A percentile compares a stretch with the other conserved stretches of the same genome.
Evolutionary conservation across 805 yeast genomes (phyloP).

Genomic region (Candida incommunis): DNA sequence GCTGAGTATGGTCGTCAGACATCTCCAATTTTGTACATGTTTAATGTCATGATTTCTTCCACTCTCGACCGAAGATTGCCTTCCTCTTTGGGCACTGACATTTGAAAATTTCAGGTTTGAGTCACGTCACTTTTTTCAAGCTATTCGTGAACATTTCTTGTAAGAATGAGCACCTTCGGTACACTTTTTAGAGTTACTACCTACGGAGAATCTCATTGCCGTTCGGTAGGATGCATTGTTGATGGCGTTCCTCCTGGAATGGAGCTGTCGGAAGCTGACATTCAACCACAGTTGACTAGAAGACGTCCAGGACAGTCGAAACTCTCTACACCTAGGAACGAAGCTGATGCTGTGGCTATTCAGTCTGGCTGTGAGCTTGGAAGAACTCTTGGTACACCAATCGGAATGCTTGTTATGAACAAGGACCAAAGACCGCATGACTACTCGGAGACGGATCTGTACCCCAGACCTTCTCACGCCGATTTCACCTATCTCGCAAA

Average conservation of each 20-base stretch:
- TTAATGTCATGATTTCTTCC: too few relatives aligned
- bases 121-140: too few relatives aligned
- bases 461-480: conserved; percentile 97
- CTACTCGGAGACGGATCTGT: conserved; percentile 86
- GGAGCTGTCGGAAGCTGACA: conserved; percentile 67
- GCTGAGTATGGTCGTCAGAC: too few relatives aligned
- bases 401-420: conserved; percentile 82
- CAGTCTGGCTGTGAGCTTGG: conserved; percentile 93
- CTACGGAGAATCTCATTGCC: conserved; percentile 96
- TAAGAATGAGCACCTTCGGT: conserved; percentile 70
- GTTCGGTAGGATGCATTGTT: conserved; percentile 93
- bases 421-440: conserved; percentile 97
- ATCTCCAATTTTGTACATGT: too few relatives aligned
- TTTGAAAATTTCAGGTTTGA: too few relatives aligned
- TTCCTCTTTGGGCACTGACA: too few relatives aligned
- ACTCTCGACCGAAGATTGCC: too few relatives aligned
- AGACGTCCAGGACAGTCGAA: conserved; percentile 97
- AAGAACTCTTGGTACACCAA: conserved; percentile 84
- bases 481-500: conserved; percentile 85
- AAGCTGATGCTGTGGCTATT: conserved; percentile 81
- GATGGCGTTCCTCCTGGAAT: conserved; percentile 98
- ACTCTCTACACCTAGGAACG: conserved; percentile 87
- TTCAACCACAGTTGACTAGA: conserved; percentile 91
- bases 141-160: too few relatives aligned
- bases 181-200: conserved; percentile 64